Evolutionary conservation across 1,284 basidiomycete species (phyloP), one percentile per base, ranked within the genome.

Genomic region (Austroboletus olivaceoglutinosus): DNA sequence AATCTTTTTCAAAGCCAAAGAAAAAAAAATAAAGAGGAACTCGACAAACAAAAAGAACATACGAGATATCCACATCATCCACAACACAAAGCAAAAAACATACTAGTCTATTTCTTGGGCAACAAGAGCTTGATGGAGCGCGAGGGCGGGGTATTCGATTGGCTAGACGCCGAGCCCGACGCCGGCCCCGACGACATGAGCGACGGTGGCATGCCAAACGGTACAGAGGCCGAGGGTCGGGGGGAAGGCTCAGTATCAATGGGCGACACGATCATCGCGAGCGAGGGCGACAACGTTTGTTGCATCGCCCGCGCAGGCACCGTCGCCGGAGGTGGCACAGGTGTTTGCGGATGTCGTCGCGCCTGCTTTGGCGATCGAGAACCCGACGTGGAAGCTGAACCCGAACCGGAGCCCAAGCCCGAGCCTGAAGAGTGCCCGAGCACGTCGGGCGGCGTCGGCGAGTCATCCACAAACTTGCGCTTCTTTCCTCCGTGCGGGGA

Each of bases 391-490:
- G 58, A 61, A 36, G 38, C 52, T 0, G 54, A 58, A 2, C 50
- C 41, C 5, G 58, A 55, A 16, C 38, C 46, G 1, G 58, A 60
- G 30, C 43, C 23, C 29, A 58, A 31, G 2, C 50, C 58, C 22
- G 60, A 38, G 25, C 25, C 25, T 25, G 25, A 25, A 25, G 25
- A 25, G 11, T 50, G 27, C 56, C 61, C 31, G 3, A 50, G 48
- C 16, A 48, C 10, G 12, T 62, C 61, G 2, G 60, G 60, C 15
- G 64, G 61, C 0, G 65, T 58, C 6, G 69, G 63, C 4, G 62
- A 57, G 39, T 75, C 75, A 21, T 76, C 75, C 5, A 67, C 68
- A 43, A 75, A 75, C 55, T 76, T 76, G 27, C 74, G 73, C 57
- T 76, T 76, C 58, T 73, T 68, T 5, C 66, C 61, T 3, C 58